phyloP scores from a whole-genome alignment of 1,284 basidiomycete genomes.

The Cerrena zonata region DNA sequence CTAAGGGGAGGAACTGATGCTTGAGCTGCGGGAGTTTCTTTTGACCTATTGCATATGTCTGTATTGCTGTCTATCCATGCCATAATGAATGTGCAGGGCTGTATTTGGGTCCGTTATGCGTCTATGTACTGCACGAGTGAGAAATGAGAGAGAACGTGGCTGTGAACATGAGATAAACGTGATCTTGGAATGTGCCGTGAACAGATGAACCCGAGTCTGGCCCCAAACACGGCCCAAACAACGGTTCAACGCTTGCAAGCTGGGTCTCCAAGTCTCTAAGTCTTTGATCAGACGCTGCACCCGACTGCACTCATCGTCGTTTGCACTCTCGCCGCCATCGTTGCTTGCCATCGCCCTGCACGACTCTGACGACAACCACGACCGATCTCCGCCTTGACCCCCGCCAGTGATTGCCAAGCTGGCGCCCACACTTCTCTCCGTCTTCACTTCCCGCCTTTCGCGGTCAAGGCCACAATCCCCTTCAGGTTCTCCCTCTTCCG shows the following conservation, averaged over 20 bases:
- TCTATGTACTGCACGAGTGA: neutral
- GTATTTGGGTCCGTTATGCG: neutral
- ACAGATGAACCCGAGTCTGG: neutral
- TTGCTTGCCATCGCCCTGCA: neutral
- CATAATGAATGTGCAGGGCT: neutral
- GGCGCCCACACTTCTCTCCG: slow-evolving; percentile 75
- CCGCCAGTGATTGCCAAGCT: slow-evolving; percentile 42
- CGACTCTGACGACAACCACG: neutral
- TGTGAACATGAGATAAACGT: neutral
- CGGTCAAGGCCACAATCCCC: slow-evolving; percentile 68
- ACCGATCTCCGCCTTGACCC: slow-evolving; percentile 8
- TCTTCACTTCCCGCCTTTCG: slow-evolving; percentile 62
- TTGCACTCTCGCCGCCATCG: slow-evolving; percentile 6
- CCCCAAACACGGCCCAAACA: slow-evolving; percentile 12
- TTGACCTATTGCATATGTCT: neutral
- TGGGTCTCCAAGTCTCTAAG: neutral
- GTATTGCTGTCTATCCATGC: neutral
- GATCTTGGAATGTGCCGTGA: too few relatives aligned
- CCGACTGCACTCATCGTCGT: slow-evolving; percentile 6
- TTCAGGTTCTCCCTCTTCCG: slow-evolving; percentile 33
- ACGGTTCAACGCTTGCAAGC: neutral
- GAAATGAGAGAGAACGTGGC: neutral
- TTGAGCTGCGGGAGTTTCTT: slow-evolving; percentile 4
- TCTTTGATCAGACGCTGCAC: slow-evolving; percentile 1
- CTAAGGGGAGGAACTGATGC: slow-evolving; percentile 43